Percentiles rank a stretch among this genome's conserved stretches.
These are phyloP conservation scores for Vitis labrusca DNA, from an alignment of 164 flowering plant genomes.

Conservation along the genomic window DNA sequence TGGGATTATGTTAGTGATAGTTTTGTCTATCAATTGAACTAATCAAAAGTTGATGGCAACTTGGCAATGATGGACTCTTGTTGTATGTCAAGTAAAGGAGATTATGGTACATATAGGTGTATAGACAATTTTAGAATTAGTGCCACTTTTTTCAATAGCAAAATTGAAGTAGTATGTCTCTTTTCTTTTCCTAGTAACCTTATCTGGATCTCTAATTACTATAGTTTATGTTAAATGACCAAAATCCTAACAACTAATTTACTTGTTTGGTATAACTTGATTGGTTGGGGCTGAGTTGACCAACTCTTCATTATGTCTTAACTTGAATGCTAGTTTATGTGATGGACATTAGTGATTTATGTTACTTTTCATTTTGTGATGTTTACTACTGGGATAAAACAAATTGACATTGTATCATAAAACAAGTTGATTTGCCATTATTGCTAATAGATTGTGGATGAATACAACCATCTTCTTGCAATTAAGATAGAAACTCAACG, in stretches of 20 bases:
- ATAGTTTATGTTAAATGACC: too few relatives aligned
- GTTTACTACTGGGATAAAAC: too few relatives aligned
- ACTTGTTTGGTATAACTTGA: not conserved
- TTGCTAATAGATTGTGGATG: too few relatives aligned
- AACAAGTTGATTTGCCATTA: too few relatives aligned
- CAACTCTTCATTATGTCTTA: not conserved
- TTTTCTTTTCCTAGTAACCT: not conserved
- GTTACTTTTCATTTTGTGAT: too few relatives aligned
- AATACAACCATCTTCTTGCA: too few relatives aligned
- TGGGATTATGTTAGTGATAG: conserved; percentile 98
- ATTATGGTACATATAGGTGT: conserved; percentile 58
- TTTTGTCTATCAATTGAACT: conserved; percentile 87
- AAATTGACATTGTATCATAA: too few relatives aligned
- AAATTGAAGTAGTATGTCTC: conserved; percentile 70
- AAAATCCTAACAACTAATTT: too few relatives aligned
- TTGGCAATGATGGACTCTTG: conserved; percentile 39
- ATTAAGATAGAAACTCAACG: too few relatives aligned
- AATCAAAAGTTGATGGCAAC: conserved; percentile 81
- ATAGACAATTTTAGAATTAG: conserved; percentile 70
- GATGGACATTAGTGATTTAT: too few relatives aligned
- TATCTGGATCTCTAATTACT: too few relatives aligned
- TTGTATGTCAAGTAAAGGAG: conserved; percentile 58
- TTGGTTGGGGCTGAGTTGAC: not conserved
- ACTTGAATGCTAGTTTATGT: not conserved
- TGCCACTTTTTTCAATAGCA: conserved; percentile 70